Conservation (phyloP, 106 monocot genomes). For the Xerophyta viscosa region DNA sequence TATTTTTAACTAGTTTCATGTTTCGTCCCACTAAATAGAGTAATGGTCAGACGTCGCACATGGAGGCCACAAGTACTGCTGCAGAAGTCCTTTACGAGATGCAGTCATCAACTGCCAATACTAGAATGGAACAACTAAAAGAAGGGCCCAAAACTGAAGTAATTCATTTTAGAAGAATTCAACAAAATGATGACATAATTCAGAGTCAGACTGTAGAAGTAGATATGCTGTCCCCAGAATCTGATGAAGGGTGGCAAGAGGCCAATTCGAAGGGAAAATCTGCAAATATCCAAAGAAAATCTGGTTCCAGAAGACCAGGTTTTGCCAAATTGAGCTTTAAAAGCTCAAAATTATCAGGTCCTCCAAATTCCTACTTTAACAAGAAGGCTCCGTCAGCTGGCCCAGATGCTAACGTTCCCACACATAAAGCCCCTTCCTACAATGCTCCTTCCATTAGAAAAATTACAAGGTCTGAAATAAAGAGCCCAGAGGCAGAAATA, state of each 20-base stretch:
- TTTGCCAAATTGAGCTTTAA: slow-evolving; percentile 36
- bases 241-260: slow-evolving; percentile 97
- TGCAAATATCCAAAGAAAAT: slow-evolving; percentile 26
- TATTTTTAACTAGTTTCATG: not conserved
- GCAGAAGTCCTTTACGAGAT: slow-evolving; percentile 16
- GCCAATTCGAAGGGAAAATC: slow-evolving; percentile 57
- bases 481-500: slow-evolving; percentile 7
- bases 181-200: slow-evolving; percentile 14
- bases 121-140: slow-evolving; percentile 7
- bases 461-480: slow-evolving; percentile 1
- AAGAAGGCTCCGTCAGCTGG: slow-evolving; percentile 18
- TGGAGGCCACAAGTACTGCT: slow-evolving; percentile 11
- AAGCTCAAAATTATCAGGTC: slow-evolving; percentile 19
- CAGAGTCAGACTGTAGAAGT: not conserved
- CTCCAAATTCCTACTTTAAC: slow-evolving; percentile 21
- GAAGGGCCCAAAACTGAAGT: slow-evolving; percentile 5
- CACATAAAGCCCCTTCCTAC: slow-evolving; percentile 6
- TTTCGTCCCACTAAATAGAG: slow-evolving; percentile 19
- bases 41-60: slow-evolving; percentile 19
- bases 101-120: not conserved
- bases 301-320: slow-evolving; percentile 18
- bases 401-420: slow-evolving; percentile 12
- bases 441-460: slow-evolving; percentile 17
- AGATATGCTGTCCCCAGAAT: slow-evolving; percentile 25
- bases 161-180: slow-evolving; percentile 8